Conservation (phyloP, 768 basidiomycete genomes). For the Clathrus columnatus region DNA sequence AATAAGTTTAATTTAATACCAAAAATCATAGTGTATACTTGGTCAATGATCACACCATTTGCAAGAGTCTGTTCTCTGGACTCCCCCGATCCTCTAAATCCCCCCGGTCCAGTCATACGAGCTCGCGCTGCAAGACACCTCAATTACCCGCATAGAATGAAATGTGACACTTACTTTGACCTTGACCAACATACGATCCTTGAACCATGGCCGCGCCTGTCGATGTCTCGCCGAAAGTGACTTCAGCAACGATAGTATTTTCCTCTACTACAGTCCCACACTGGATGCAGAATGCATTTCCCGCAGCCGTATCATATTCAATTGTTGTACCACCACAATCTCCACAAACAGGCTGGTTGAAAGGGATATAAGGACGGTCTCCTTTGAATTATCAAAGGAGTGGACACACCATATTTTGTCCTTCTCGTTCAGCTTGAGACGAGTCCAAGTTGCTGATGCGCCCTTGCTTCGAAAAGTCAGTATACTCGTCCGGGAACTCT, state of each 20-base stretch:
- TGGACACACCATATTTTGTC: no score
- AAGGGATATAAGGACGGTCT: not conserved
- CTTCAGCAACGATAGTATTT: slow-evolving; percentile 87
- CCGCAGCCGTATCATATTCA: slow-evolving; percentile 76
- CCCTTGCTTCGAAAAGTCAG: no score
- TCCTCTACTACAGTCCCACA: slow-evolving; percentile 92
- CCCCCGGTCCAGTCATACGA: slow-evolving; percentile 73
- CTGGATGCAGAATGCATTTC: slow-evolving; percentile 75
- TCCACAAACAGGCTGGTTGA: slow-evolving; percentile 4
- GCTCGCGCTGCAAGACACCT: slow-evolving; percentile 51
- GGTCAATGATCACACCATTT: slow-evolving; percentile 80
- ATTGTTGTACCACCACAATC: slow-evolving; percentile 72
- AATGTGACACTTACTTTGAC: slow-evolving; percentile 63
- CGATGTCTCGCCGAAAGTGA: slow-evolving; percentile 90
- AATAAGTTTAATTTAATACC: not conserved
- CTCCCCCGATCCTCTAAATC: slow-evolving; percentile 69
- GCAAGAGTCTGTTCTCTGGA: slow-evolving; percentile 87
- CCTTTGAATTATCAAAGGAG: no score
- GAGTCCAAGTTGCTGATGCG: no score
- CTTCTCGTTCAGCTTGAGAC: no score
- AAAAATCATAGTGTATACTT: slow-evolving; percentile 6
- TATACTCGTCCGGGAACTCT: no score
- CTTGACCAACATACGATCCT: slow-evolving; percentile 85
- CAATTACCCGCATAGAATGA: not conserved
- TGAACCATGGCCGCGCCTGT: slow-evolving; percentile 92